These are phyloP conservation scores for Taphrina populina DNA, from an alignment of 1,139 yeast species.

Conservation along the genomic window DNA sequence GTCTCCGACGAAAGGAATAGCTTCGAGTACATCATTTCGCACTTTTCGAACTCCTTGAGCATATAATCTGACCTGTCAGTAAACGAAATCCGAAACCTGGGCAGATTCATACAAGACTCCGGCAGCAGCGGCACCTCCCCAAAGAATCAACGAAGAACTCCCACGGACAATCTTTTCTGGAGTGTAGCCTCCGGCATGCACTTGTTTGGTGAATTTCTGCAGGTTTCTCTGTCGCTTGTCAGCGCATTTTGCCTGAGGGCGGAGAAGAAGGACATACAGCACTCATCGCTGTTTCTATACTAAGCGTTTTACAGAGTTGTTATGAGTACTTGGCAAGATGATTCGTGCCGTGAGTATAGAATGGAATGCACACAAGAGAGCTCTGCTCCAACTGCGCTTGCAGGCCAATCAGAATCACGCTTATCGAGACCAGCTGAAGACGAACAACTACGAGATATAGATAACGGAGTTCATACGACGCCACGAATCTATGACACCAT, in stretches of 20 bases:
- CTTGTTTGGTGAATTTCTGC: slow-evolving; percentile 30
- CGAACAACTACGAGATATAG: no score
- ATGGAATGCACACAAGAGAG: no score
- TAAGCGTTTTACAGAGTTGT: neutral
- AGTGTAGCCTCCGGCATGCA: slow-evolving; percentile 28
- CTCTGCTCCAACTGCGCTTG: no score
- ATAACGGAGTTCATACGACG: no score
- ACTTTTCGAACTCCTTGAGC: slow-evolving; percentile 31
- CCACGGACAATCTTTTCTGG: slow-evolving; percentile 27
- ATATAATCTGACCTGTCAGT: slow-evolving; percentile 5
- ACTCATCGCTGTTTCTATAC: no score
- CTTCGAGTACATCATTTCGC: slow-evolving; percentile 26
- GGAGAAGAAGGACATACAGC: neutral
- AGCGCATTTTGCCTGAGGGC: neutral
- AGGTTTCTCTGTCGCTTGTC: slow-evolving; percentile 16
- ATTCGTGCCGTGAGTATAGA: no score
- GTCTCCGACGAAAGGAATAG: slow-evolving; percentile 30
- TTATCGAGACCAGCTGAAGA: no score
- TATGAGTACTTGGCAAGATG: neutral
- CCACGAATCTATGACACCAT: no score
- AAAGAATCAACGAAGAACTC: slow-evolving; percentile 22
- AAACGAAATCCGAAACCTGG: neutral
- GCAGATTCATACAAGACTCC: slow-evolving; percentile 12
- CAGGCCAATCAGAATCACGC: no score
- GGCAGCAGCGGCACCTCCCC: slow-evolving; percentile 33